Percentiles rank a stretch among this genome's conserved stretches.
These are phyloP conservation scores for Gracilaria gracilis DNA, from an alignment of 23 red algal species.

Conservation along the genomic window DNA sequence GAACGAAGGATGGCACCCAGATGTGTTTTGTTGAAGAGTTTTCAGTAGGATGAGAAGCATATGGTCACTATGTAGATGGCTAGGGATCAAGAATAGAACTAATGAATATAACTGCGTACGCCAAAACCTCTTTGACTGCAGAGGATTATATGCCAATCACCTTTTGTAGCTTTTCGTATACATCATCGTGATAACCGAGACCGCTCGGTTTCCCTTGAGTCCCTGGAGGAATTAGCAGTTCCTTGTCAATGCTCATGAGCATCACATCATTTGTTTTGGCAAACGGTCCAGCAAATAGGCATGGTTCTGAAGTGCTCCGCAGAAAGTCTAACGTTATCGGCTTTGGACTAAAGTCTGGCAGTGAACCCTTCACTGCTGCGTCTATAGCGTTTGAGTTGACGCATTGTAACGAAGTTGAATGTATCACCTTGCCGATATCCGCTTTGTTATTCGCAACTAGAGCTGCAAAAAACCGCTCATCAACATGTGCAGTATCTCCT, in stretches of 20 bases:
- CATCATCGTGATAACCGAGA: slow-evolving; percentile 36
- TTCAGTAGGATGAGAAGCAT: not conserved
- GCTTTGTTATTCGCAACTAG: slow-evolving; percentile 24
- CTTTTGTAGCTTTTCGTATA: slow-evolving; percentile 35
- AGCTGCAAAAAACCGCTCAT: slow-evolving; percentile 60
- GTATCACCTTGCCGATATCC: slow-evolving; percentile 35
- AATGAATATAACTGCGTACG: not conserved
- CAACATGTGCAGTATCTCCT: slow-evolving; percentile 50
- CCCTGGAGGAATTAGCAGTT: slow-evolving; percentile 55
- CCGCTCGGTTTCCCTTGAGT: slow-evolving; percentile 55
- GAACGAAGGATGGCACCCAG: not conserved
- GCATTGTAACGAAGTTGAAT: slow-evolving; percentile 54
- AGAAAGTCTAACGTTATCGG: slow-evolving; percentile 44
- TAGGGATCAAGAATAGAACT: too few relatives aligned
- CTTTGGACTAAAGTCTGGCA: slow-evolving; percentile 18
- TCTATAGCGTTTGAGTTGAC: slow-evolving; percentile 27
- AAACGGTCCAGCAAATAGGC: slow-evolving; percentile 51
- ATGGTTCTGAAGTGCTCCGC: slow-evolving; percentile 10
- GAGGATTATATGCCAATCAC: not conserved
- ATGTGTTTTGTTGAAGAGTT: not conserved
- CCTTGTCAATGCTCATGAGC: slow-evolving; percentile 39
- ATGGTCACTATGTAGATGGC: not conserved
- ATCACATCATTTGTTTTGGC: not conserved
- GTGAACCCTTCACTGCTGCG: not conserved
- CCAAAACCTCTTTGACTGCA: not conserved